phyloP scores from a whole-genome alignment of 1,284 basidiomycete genomes.

The Pseudozyma sp. region DNA sequence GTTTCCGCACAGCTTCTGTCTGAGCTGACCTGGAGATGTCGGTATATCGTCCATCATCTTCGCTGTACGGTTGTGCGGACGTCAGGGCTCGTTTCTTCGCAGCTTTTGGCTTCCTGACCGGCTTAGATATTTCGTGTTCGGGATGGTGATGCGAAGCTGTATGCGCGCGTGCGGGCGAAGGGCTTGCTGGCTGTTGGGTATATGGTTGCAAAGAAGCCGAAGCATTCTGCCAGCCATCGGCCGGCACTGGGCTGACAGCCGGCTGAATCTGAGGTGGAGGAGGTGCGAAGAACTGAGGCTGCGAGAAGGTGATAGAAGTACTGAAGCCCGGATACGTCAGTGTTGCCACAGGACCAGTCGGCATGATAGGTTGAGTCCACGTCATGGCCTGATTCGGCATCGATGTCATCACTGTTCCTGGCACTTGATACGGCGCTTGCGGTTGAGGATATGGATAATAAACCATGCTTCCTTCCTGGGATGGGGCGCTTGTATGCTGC shows the following conservation, averaged over 20 bases:
- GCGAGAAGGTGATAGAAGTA: slow-evolving; percentile 38
- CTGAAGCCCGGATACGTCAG: slow-evolving; percentile 41
- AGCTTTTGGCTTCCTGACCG: too few species aligned
- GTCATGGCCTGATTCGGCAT: slow-evolving; percentile 23
- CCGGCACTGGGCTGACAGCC: background rate
- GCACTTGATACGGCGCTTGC: slow-evolving; percentile 14
- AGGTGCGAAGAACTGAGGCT: slow-evolving; percentile 37
- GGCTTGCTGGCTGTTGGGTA: slow-evolving; percentile 5
- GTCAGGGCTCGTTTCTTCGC: too few species aligned
- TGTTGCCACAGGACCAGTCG: slow-evolving; percentile 14
- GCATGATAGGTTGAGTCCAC: slow-evolving; percentile 35
- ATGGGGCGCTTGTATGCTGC: slow-evolving; percentile 1
- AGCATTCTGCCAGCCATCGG: slow-evolving; percentile 6
- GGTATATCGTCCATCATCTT: too few species aligned
- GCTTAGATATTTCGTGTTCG: background rate
- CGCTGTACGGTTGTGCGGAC: too few species aligned
- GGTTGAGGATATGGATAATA: slow-evolving; percentile 28
- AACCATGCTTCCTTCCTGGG: slow-evolving; percentile 9
- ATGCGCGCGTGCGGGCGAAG: background rate
- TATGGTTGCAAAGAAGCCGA: slow-evolving; percentile 8
- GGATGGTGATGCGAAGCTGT: background rate
- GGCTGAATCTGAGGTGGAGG: slow-evolving; percentile 20
- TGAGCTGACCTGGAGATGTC: too few species aligned
- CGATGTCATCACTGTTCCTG: slow-evolving; percentile 7
- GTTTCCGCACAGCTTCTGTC: too few species aligned